Evolutionary conservation across 1,284 basidiomycete genomes (phyloP).

Genomic region (Apiotrichum porosum): DNA sequence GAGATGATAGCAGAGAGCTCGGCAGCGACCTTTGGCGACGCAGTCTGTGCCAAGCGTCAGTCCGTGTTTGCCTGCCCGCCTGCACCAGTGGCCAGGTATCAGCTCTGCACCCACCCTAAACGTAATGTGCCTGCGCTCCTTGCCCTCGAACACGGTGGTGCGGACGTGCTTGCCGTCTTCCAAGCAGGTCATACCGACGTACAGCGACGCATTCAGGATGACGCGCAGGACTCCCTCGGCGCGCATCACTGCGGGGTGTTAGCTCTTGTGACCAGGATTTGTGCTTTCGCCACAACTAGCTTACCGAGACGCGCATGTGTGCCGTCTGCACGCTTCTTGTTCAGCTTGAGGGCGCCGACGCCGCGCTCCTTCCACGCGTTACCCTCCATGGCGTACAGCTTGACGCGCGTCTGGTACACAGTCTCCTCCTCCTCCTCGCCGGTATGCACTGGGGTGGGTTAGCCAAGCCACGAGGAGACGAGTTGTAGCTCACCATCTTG

Average conservation of each 20-base stretch:
- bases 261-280: background rate
- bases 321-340: constrained; percentile 65
- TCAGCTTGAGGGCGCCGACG: constrained; percentile 73
- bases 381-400: constrained; percentile 67
- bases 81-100: too few species aligned
- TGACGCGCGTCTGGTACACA: constrained; percentile 75
- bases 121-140: constrained; percentile 65
- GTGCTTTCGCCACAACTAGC: constrained; percentile 3
- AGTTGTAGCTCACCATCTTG: constrained; percentile 61
- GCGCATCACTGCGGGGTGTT: constrained; percentile 68
- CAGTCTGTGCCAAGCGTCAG: constrained; percentile 49
- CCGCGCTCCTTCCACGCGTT: constrained; percentile 81
- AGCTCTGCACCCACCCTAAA: constrained; percentile 60
- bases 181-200: constrained; percentile 75
- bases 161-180: constrained; percentile 71
- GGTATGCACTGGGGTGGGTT: constrained; percentile 60
- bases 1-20: constrained; percentile 38
- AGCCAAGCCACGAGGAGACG: constrained; percentile 1
- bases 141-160: constrained; percentile 68
- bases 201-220: constrained; percentile 78
- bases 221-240: constrained; percentile 85
- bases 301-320: constrained; percentile 68
- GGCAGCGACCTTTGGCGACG: constrained; percentile 58
- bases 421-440: constrained; percentile 91
- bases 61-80: background rate